phyloP scores from a whole-genome alignment of 176 grass and related monocot species.

The Chloris gayana region DNA sequence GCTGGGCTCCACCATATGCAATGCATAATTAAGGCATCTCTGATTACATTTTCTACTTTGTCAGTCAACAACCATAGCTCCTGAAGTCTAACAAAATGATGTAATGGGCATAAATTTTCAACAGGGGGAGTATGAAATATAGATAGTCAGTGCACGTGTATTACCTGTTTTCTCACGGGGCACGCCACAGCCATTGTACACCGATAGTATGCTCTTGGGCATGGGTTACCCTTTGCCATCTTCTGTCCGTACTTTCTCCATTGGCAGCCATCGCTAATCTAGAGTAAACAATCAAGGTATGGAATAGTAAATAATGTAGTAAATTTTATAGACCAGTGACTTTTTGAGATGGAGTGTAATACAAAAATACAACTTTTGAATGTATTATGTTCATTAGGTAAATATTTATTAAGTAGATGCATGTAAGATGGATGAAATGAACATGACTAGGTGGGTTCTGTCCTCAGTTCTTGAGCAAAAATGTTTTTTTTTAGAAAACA shows the following conservation, averaged over 20 bases:
- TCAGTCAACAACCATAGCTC: background rate
- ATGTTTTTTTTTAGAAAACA: background rate
- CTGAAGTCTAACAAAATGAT: constrained; percentile 9
- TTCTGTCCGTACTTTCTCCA: constrained; percentile 98
- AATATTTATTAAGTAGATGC: background rate
- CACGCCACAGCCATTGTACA: constrained; percentile 90
- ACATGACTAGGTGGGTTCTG: background rate
- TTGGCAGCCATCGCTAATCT: constrained; percentile 95
- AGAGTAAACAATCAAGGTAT: background rate
- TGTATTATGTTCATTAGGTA: no score
- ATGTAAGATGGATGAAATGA: background rate
- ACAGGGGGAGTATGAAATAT: background rate
- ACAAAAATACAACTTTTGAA: no score
- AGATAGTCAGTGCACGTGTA: background rate
- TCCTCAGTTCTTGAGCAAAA: background rate
- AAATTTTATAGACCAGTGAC: no score
- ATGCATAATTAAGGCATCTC: background rate
- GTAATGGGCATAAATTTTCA: background rate
- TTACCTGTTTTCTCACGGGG: constrained; percentile 91
- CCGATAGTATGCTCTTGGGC: constrained; percentile 83
- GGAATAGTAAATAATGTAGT: background rate
- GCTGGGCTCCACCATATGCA: background rate
- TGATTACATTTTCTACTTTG: background rate
- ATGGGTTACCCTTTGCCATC: constrained; percentile 95
- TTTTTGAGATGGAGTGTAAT: no score